Base-by-base conservation (phyloP, 1,284 basidiomycete genomes). In the Cronartium quercuum region DNA sequence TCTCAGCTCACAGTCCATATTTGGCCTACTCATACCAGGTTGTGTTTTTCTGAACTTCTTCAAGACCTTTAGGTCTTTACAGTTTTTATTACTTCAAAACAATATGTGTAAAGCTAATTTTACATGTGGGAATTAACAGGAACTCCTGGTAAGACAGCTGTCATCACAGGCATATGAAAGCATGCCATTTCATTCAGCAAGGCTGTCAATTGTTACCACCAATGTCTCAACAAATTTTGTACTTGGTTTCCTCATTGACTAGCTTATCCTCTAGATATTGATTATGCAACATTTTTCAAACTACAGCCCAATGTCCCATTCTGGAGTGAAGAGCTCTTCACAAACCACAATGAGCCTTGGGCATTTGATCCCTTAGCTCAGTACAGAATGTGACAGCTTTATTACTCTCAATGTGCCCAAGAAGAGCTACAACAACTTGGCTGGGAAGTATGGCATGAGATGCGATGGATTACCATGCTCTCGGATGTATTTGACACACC, bases 321-420 rank as follows among this genome's bases (percentile, higher is more conserved):
- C 13, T 68, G 67, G 67, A 68, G 12, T 21, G 67, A 68, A 24
- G 47, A 55, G 1, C 35, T 41, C 0, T 68, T 68, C 37, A 68
- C 67, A 1, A 68, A 68, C 38, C 37, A 60, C 12, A 24, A 68
- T 0, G 67, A 60, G n/a, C 67, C 67, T 3, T 68, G 67, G 67
- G 67, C 67, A 1, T 18, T 61, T 13, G 55, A 68, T 18, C 15
- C 67, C 6, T 35, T 40, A 18, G 60, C 67, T 42, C 67, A 68
- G 29, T 51, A 68, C 34, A 57, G 67, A 0, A 68, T 68, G 67
- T 29, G 55, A 10, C 55, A 40, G 12, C 47, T 58, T 40, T 44
- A 9, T 44, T 18, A 44, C 42, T 18, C 18, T 44, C 10, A 44
- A 44, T 18, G 18, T 9, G 9, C 42, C 42, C 9, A 44, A 44